A percentile compares a stretch with the other conserved stretches of the same genome.
phyloP scores from a whole-genome alignment of 352 stramenopile genomes.

The Phytopythium boreale region DNA sequence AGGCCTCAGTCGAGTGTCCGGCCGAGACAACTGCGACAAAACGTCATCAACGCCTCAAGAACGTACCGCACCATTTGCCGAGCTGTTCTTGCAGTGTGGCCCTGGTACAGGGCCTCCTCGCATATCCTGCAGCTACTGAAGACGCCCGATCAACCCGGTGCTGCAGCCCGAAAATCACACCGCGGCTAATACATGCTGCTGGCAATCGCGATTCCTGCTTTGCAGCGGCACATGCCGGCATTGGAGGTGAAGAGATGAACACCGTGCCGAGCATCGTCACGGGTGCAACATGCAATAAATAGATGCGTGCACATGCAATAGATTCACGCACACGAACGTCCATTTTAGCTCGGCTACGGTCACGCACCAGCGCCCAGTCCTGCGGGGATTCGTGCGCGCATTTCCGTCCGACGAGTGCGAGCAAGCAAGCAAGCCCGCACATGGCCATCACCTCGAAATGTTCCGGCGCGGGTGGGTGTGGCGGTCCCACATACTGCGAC shows the following conservation, averaged over 20 bases:
- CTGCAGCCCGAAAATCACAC: background rate
- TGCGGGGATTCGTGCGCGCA: background rate
- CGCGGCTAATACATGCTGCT: background rate
- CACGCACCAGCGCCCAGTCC: background rate
- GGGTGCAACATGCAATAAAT: no score
- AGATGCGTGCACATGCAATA: no score
- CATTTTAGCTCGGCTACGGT: no score
- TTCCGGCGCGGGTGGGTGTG: background rate
- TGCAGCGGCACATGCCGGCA: no score
- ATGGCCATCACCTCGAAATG: background rate
- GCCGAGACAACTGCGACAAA: background rate
- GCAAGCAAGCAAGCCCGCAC: background rate
- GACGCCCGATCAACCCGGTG: background rate
- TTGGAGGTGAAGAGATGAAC: background rate
- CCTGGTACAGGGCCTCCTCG: no score
- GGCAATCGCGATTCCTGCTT: background rate
- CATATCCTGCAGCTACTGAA: background rate
- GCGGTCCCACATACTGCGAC: background rate
- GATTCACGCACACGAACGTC: no score
- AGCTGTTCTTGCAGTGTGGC: no score
- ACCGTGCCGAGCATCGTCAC: background rate
- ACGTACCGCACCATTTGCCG: background rate
- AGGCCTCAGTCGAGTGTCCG: no score
- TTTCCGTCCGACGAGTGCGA: background rate
- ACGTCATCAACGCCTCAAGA: background rate